Conservation (phyloP, 2,329 filamentous ascomycete species). For the Bipolaris gigantea region DNA sequence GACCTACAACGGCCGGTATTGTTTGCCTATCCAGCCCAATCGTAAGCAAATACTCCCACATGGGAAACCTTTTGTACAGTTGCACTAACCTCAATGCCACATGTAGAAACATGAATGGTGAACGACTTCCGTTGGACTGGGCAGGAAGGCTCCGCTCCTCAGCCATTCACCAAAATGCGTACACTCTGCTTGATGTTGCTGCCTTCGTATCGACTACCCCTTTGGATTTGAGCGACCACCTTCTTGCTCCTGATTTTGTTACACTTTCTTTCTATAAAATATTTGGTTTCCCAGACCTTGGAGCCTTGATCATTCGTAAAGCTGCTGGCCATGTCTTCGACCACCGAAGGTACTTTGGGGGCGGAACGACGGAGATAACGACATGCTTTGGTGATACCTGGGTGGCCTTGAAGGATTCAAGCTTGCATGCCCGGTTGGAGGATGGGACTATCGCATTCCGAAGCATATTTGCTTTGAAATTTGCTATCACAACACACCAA, state of each 20-base stretch:
- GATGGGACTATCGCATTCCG: slow-evolving; percentile 70
- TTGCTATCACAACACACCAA: slow-evolving; percentile 61
- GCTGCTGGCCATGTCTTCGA: slow-evolving; percentile 59
- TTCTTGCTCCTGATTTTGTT: slow-evolving; percentile 74
- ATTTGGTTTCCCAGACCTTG: slow-evolving; percentile 91
- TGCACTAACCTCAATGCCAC: background rate
- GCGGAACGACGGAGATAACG: slow-evolving; percentile 64
- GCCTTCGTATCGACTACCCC: slow-evolving; percentile 65
- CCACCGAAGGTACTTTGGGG: slow-evolving; percentile 66
- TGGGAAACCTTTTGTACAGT: no score
- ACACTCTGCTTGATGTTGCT: slow-evolving; percentile 71
- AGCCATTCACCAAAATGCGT: slow-evolving; percentile 53
- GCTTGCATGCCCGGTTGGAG: slow-evolving; percentile 64
- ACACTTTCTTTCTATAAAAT: slow-evolving; percentile 92
- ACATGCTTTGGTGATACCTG: slow-evolving; percentile 55
- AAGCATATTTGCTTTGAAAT: slow-evolving; percentile 63
- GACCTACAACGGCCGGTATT: slow-evolving; percentile 16
- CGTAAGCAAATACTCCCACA: slow-evolving; percentile 39
- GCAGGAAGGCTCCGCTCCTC: slow-evolving; percentile 21
- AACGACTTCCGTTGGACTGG: slow-evolving; percentile 70
- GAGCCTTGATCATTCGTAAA: slow-evolving; percentile 79
- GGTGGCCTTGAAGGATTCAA: slow-evolving; percentile 58
- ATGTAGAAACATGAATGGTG: slow-evolving; percentile 74
- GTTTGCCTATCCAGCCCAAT: slow-evolving; percentile 88
- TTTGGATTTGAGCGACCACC: slow-evolving; percentile 59